phyloP scores from a whole-genome alignment of 768 basidiomycete genomes.

The Tubosaeta sp. region DNA sequence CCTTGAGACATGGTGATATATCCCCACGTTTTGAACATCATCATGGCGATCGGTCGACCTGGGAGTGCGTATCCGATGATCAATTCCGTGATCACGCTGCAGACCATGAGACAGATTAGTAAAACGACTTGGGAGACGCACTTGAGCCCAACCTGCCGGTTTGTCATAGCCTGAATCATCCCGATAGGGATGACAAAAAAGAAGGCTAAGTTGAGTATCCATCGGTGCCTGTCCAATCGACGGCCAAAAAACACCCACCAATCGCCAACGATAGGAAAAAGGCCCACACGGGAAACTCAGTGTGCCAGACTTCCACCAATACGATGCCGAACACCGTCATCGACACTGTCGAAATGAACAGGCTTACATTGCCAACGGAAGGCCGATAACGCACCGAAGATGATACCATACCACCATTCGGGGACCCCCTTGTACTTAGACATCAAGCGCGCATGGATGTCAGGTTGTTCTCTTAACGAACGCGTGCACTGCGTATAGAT shows the following conservation, averaged over 20 bases:
- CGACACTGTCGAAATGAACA: conserved; percentile 24
- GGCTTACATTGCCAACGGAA: background rate
- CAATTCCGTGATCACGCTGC: conserved; percentile 53
- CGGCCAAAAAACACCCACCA: conserved; percentile 17
- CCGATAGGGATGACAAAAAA: conserved; percentile 76
- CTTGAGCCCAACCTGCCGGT: conserved; percentile 57
- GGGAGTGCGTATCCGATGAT: conserved; percentile 54
- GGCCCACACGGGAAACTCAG: conserved; percentile 42
- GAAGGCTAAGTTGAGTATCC: conserved; percentile 26
- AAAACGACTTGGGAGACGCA: background rate
- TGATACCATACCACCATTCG: conserved; percentile 51
- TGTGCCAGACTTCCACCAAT: conserved; percentile 58
- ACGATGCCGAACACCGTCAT: conserved; percentile 59
- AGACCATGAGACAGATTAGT: background rate
- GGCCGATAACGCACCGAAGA: conserved; percentile 21
- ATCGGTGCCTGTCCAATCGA: background rate
- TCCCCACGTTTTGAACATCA: conserved; percentile 75
- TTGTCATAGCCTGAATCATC: conserved; percentile 76
- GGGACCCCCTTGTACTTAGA: conserved; percentile 53
- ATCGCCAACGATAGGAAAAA: conserved; percentile 34
- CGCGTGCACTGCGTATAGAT: conserved; percentile 69
- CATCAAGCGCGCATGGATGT: conserved; percentile 64
- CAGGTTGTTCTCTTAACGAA: conserved; percentile 73
- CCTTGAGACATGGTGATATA: conserved; percentile 61
- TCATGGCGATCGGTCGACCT: conserved; percentile 71